These are phyloP conservation scores for Chlamydomonas schloesseri DNA, from an alignment of 139 green algal species.

Conservation along the genomic window DNA sequence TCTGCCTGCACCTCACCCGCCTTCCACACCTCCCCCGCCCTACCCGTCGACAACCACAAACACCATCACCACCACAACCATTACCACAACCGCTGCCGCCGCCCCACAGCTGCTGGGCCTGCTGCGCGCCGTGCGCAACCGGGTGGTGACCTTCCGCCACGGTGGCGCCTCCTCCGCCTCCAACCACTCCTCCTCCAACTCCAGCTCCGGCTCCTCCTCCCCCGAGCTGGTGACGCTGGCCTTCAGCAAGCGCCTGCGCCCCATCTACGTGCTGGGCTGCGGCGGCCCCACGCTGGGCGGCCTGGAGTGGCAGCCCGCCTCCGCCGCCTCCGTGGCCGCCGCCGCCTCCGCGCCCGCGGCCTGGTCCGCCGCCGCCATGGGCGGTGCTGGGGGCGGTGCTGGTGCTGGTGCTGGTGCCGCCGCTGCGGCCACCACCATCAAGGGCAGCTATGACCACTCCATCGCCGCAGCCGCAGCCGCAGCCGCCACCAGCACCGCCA, in stretches of 20 bases:
- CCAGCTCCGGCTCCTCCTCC: too few relatives aligned
- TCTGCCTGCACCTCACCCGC: neutral
- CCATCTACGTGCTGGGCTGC: constrained; percentile 47
- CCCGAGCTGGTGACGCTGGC: neutral
- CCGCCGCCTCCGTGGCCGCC: neutral
- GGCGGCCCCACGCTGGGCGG: neutral
- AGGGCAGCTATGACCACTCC: too few relatives aligned
- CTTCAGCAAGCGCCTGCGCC: constrained; percentile 32
- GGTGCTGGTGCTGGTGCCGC: too few relatives aligned
- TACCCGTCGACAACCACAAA: too few relatives aligned
- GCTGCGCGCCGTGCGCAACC: constrained; percentile 21
- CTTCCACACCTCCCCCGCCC: too few relatives aligned
- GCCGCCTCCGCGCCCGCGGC: neutral
- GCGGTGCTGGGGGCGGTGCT: too few relatives aligned
- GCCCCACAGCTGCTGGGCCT: neutral
- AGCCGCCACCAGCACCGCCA: too few relatives aligned
- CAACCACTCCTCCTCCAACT: too few relatives aligned
- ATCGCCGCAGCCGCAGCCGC: too few relatives aligned
- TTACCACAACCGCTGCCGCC: neutral
- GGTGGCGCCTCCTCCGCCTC: neutral
- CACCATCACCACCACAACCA: neutral
- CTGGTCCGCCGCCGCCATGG: too few relatives aligned
- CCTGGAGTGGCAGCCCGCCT: neutral
- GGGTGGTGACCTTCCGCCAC: constrained; percentile 28
- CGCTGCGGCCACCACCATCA: too few relatives aligned